Conservation (phyloP, 164 flowering plant species). For the Saururus chinensis region DNA sequence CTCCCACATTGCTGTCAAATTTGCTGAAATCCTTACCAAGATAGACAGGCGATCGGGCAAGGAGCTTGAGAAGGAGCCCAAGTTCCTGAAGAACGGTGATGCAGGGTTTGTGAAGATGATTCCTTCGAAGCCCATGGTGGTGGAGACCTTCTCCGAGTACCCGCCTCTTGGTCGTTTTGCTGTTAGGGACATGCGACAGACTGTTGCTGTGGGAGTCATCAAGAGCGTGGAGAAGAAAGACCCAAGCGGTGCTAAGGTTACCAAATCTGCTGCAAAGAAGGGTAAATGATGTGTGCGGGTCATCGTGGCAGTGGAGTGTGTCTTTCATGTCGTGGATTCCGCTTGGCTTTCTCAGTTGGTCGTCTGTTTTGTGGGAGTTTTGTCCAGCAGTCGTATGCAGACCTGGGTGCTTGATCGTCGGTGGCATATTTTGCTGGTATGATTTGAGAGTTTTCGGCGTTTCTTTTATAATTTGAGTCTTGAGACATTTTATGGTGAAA, state of each 20-base stretch:
- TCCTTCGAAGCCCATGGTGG: slow-evolving; percentile 12
- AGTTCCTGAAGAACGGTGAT: slow-evolving; percentile 10
- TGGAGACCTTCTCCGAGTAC: slow-evolving; percentile 12
- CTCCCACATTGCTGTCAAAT: slow-evolving; percentile 18
- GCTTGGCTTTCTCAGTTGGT: not conserved
- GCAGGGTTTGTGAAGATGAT: slow-evolving; percentile 9
- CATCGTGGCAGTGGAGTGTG: not conserved
- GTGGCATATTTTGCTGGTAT: not conserved
- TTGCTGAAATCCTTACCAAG: slow-evolving; percentile 17
- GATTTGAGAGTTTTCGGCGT: too few species aligned
- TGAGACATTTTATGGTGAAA: too few species aligned
- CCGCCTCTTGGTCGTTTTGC: slow-evolving; percentile 15
- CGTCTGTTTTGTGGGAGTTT: not conserved
- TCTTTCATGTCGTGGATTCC: not conserved
- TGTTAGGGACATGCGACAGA: slow-evolving; percentile 15
- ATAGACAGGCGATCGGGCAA: slow-evolving; percentile 19
- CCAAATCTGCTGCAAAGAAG: slow-evolving; percentile 9
- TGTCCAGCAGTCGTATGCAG: not conserved
- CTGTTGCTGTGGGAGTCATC: slow-evolving; percentile 10
- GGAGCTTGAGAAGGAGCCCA: too few species aligned
- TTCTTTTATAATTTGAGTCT: too few species aligned
- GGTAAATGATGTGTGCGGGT: slow-evolving; percentile 1
- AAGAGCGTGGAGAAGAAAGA: too few species aligned
- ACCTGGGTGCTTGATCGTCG: not conserved
- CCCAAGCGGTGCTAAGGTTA: too few species aligned